Evolutionary conservation across 2,329 filamentous ascomycete genomes (phyloP).

Genomic region (Orbilia oligospora): DNA sequence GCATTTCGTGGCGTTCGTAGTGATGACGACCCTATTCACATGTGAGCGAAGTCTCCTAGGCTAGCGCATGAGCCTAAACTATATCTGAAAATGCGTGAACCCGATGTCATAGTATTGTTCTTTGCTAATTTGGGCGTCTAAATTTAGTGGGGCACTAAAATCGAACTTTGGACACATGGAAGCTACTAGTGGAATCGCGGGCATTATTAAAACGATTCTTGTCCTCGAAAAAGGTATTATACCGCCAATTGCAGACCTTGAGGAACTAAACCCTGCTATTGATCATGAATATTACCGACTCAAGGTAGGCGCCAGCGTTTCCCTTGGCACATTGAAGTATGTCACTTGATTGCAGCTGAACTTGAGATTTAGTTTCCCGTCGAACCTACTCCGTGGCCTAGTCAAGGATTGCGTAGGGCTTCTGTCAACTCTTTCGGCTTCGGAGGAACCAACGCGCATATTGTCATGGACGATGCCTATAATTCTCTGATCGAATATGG

Average conservation of each 20-base stretch:
- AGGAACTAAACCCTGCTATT: conserved; percentile 28
- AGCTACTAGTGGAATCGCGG: conserved; percentile 71
- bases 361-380: conserved; percentile 27
- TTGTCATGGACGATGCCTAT: conserved; percentile 35
- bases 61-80: too few species aligned
- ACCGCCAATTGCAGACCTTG: conserved; percentile 62
- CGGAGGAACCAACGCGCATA: conserved; percentile 64
- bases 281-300: conserved; percentile 51
- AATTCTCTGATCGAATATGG: conserved; percentile 13
- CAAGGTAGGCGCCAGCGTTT: not conserved
- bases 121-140: not conserved
- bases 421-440: conserved; percentile 65
- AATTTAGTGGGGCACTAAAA: conserved; percentile 70
- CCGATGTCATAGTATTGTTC: conserved; percentile 61
- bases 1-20: conserved; percentile 27
- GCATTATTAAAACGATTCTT: conserved; percentile 72
- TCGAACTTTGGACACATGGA: conserved; percentile 73
- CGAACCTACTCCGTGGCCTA: conserved; percentile 26
- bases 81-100: too few species aligned
- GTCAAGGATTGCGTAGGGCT: conserved; percentile 19
- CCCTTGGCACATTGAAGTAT: too few species aligned
- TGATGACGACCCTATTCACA: conserved; percentile 1
- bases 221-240: conserved; percentile 71
- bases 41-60: conserved; percentile 61
- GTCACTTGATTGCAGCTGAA: not conserved